Evolutionary conservation across 2,329 filamentous ascomycete species (phyloP), one percentile per base, ranked within the genome.

Genomic region (Trichoderma sp.): DNA sequence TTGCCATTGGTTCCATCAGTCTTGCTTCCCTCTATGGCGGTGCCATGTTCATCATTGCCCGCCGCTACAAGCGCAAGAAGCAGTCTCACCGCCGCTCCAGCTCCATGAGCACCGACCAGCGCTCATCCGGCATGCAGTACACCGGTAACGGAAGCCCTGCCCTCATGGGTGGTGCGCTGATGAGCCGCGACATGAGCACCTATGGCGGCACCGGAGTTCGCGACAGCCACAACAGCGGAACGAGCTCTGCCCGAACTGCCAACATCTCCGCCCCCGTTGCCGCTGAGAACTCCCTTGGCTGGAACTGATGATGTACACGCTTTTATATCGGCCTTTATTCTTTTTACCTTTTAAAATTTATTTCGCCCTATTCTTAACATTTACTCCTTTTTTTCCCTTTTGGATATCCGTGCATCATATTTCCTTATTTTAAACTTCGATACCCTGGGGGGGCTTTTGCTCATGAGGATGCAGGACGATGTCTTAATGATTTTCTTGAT

Each of bases 261-360:
- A 84, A 90, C 80, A 97, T 97, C 78, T 96, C 92, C 71, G 92
- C 93, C 39, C 94, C 94, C 4, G 91, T 97, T 72, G 94, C 94
- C 79, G 91, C 94, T 4, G 94, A 96, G 83, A 97, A 97, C 85
- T 97, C 93, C 63, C 87, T 97, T 73, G 94, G 94, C 75, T 97
- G 94, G 94, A 97, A 96, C 84, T 97, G 72, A 79, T 72, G 72
- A 71, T 67, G 39, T 65, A 34, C 32, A 70, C 46, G 59, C 49
- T 64, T 51, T 30, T 69, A 54, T 64, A 70, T 66, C 56, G 63
- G 69, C 66, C 63, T 71, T 70, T 69, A 73, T 64, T 75, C 70
- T 73, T 75, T 70, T 73, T 64, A 39, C 58, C 18, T 10, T 56
- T 64, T 32, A 49, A 49, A 49, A 32, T 32, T 49, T 49, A 30